Conservation (phyloP, 768 basidiomycete genomes). For the Tylopilus plumbeoviolaceoides region DNA sequence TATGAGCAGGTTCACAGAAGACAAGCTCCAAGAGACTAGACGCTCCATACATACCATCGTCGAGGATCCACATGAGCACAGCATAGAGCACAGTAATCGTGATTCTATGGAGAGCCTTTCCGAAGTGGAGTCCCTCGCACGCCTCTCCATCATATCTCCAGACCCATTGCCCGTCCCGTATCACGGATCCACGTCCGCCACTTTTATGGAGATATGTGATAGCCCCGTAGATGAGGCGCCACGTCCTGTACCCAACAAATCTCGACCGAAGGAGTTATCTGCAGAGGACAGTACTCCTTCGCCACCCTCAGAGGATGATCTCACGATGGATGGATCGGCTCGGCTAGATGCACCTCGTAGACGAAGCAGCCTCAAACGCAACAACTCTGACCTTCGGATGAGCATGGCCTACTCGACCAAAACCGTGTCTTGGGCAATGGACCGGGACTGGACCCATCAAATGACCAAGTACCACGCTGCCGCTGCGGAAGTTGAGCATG, state of each 20-base stretch:
- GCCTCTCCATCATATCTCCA: constrained; percentile 35
- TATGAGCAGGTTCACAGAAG: constrained; percentile 13
- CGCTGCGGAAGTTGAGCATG: constrained; percentile 38
- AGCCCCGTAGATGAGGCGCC: constrained; percentile 24
- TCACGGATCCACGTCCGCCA: constrained; percentile 33
- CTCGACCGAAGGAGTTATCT: constrained; percentile 12
- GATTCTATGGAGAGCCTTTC: constrained; percentile 18
- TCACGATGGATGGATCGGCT: constrained; percentile 25
- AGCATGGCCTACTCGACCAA: constrained; percentile 52
- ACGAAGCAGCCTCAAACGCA: constrained; percentile 64
- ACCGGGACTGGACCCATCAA: constrained; percentile 55
- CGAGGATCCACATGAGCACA: constrained; percentile 26
- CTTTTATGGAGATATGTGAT: constrained; percentile 32
- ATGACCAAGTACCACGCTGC: constrained; percentile 45
- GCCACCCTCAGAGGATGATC: constrained; percentile 33
- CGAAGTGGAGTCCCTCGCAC: constrained; percentile 21
- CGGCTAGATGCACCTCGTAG: constrained; percentile 40
- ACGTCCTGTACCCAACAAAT: constrained; percentile 12
- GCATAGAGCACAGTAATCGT: constrained; percentile 11
- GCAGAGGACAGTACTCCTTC: constrained; percentile 23
- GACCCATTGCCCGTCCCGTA: constrained; percentile 46
- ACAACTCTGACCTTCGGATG: constrained; percentile 41
- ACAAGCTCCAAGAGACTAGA: constrained; percentile 18
- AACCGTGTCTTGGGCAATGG: constrained; percentile 74
- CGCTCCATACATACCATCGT: constrained; percentile 28